Evolutionary conservation across 345 rosid genomes (phyloP).

Genomic region (Boechera divaricarpa): DNA sequence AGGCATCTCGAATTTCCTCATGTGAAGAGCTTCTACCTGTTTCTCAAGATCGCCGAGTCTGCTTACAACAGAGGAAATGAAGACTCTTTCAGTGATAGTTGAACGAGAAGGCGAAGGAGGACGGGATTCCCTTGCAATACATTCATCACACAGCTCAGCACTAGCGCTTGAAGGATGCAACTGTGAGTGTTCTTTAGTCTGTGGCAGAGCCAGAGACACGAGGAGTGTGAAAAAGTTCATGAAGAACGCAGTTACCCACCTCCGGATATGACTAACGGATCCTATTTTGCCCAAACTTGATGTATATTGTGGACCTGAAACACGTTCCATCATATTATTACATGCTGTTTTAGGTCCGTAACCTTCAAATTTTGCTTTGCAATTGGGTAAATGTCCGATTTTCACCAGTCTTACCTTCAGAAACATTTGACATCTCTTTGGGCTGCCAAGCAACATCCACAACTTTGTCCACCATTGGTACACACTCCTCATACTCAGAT

Average conservation of each 20-base stretch:
- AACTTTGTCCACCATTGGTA: conserved; percentile 87
- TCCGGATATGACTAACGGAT: conserved; percentile 48
- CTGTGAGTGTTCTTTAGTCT: conserved; percentile 39
- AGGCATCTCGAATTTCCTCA: conserved; percentile 71
- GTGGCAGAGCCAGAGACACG: conserved; percentile 46
- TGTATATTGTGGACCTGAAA: conserved; percentile 49
- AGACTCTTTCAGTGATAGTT: conserved; percentile 46
- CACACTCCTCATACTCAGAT: conserved; percentile 58
- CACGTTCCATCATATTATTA: conserved; percentile 1
- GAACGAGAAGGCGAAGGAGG: conserved; percentile 64
- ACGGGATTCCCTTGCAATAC: conserved; percentile 46
- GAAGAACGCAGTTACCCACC: conserved; percentile 53
- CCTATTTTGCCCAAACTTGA: conserved; percentile 38
- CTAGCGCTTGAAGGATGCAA: conserved; percentile 43
- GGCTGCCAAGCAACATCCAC: conserved; percentile 68
- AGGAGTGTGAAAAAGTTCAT: conserved; percentile 48
- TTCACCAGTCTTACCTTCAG: conserved; percentile 49
- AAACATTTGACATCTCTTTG: conserved; percentile 44
- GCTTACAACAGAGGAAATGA: conserved; percentile 59
- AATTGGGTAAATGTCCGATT: background rate
- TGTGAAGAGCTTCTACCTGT: conserved; percentile 63
- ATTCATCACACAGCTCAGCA: conserved; percentile 41
- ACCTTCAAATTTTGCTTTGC: background rate
- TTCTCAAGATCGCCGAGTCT: conserved; percentile 73
- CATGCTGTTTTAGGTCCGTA: background rate